Conservation (phyloP, 768 basidiomycete genomes). For the Russula compacta region DNA sequence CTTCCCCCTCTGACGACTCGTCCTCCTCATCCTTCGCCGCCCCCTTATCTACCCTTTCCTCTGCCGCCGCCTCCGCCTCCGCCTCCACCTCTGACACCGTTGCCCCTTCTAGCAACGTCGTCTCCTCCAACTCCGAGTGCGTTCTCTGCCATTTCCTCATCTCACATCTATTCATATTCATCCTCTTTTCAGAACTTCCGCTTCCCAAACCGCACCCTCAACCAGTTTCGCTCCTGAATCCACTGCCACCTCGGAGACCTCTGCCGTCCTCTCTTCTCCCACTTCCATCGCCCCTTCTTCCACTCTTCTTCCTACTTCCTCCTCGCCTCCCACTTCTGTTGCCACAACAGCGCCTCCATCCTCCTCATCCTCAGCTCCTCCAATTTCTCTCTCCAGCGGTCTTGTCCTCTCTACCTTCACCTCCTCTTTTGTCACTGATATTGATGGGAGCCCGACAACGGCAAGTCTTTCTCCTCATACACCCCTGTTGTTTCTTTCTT, state of each 20-base stretch:
- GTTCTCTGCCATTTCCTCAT: background rate
- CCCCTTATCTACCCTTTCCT: no score
- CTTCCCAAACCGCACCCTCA: background rate
- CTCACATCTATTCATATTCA: background rate
- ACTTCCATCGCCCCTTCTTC: background rate
- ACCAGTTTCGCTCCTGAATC: background rate
- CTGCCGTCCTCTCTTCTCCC: background rate
- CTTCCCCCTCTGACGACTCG: no score
- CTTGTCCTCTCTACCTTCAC: conserved; percentile 9
- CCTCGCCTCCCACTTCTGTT: background rate
- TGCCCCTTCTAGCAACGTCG: no score
- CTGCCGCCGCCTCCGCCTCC: no score
- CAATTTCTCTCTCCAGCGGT: background rate
- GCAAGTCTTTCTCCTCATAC: background rate
- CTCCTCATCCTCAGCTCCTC: background rate
- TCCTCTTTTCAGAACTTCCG: background rate
- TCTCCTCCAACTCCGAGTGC: background rate
- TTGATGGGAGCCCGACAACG: conserved; percentile 17
- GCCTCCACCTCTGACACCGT: no score
- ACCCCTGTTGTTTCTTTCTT: background rate
- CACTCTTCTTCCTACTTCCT: background rate
- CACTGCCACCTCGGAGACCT: background rate
- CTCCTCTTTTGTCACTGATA: conserved; percentile 2
- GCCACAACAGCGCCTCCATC: background rate
- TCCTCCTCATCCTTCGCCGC: no score